Percentiles rank a stretch among this genome's conserved stretches.
Evolutionary conservation across 257 asterid species (phyloP).

Genomic region (Primulina huaijiensis): DNA sequence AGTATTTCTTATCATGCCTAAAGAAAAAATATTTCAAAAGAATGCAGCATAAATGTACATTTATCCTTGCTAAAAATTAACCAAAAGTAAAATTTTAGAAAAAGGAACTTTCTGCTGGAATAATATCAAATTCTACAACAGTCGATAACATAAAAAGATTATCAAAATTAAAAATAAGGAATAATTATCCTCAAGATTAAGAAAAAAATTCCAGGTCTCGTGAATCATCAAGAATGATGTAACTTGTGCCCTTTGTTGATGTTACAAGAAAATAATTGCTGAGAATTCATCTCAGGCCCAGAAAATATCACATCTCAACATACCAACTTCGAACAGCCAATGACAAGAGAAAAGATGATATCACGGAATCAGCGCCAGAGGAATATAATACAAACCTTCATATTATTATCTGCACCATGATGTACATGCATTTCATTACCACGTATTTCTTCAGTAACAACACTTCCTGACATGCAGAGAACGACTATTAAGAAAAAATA

Average conservation of each 20-base stretch:
- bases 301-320: no score
- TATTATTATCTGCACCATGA: constrained; percentile 37
- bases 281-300: no score
- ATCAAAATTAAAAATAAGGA: neutral
- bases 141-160: neutral
- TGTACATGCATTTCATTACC: constrained; percentile 29
- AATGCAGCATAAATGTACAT: neutral
- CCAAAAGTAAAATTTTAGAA: neutral
- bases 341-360: neutral
- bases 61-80: neutral
- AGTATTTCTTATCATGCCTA: neutral
- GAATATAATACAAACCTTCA: constrained; percentile 35
- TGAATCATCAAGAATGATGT: neutral
- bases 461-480: constrained; percentile 49
- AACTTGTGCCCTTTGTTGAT: no score
- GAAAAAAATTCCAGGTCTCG: neutral
- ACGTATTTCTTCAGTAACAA: constrained; percentile 41
- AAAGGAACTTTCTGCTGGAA: neutral
- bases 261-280: no score
- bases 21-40: neutral
- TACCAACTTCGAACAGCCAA: no score
- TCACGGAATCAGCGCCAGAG: neutral
- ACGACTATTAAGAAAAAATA: neutral
- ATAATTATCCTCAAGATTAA: neutral
- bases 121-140: no score